Evolutionary conservation across 73 alveolate genomes (phyloP), one percentile per base, ranked within the genome.

Genomic region (Uronychia binucleata): DNA sequence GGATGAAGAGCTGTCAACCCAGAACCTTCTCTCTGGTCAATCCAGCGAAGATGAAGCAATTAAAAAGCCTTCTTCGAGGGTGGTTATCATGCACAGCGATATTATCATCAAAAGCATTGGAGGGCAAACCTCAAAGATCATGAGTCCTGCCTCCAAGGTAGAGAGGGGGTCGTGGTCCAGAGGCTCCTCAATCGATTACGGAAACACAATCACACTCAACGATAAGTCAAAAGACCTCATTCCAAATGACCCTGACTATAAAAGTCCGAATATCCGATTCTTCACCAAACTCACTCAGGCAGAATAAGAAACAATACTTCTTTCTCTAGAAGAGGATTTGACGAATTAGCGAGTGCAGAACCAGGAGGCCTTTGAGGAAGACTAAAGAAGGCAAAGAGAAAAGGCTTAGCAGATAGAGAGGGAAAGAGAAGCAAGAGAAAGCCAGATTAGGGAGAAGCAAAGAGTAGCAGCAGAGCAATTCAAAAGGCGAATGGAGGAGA

Each of bases 401-500:
- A 74, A 74, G 59, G 33, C 26, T 33, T 78, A 83, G 57, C 81
- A 58, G 78, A 27, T 11, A n/a, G 79, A 33, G 5, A 31, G 30
- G 34, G 90, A 83, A 27, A 5, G 1, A 33, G 83, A 75, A 46
- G 67, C 5, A 46, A 46, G 19, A 19, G 67, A 46, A 19, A 19
- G n/a, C 67, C 19, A 46, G 19, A 11, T 11, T 46, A 46, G 67
- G 74, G 84, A 83, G 32, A 83, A 83, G 74, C 28, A 81, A 33
- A 83, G 29, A 34, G 74, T n/a, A 30, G 90, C 84, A 29, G 90
- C 60, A 5, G 90, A 83, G 34, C 74, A 1, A 30, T 83, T 83
- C 78, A 77, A 57, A 33, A 83, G 34, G 30, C 25, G 90, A 29
- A n/a, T 83, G 30, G 90, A 83, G 1, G 90, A 83, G 29, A 83